Conservation (phyloP, 371 early-diverging fungal species). For the Coemansia sp. region DNA sequence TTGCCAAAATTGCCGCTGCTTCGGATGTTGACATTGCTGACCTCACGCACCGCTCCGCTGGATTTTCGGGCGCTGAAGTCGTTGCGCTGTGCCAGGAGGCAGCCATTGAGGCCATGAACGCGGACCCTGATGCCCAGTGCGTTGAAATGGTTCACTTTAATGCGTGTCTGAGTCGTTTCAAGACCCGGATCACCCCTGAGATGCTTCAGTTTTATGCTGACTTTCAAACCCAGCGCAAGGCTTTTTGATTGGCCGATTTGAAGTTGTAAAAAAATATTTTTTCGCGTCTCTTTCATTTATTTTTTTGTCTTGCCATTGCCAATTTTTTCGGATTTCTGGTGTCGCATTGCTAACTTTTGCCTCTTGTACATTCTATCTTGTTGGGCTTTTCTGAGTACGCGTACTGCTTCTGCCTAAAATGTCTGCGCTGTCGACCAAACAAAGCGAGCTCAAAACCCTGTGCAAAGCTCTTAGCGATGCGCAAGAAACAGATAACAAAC, state of each 20-base stretch:
- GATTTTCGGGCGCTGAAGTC: constrained; percentile 94
- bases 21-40: constrained; percentile 61
- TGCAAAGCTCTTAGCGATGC: constrained; percentile 41
- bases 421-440: constrained; percentile 20
- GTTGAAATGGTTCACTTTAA: constrained; percentile 71
- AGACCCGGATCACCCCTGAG: constrained; percentile 82
- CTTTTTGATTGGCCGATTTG: background rate
- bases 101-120: constrained; percentile 88
- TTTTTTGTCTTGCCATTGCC: background rate
- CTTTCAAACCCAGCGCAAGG: constrained; percentile 33
- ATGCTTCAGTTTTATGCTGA: constrained; percentile 87
- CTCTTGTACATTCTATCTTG: background rate
- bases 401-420: constrained; percentile 7
- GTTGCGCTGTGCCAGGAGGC: constrained; percentile 94
- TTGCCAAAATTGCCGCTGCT: constrained; percentile 64
- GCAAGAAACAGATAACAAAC: constrained; percentile 28
- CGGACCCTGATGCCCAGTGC: constrained; percentile 63
- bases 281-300: background rate
- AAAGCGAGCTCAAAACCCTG: constrained; percentile 29
- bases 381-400: background rate
- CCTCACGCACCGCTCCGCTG: constrained; percentile 71
- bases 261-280: no score
- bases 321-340: background rate
- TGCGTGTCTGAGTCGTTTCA: constrained; percentile 59
- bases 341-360: background rate